Evolutionary conservation across 2,329 filamentous ascomycete genomes (phyloP).

Genomic region (Xylariaceae sp.): DNA sequence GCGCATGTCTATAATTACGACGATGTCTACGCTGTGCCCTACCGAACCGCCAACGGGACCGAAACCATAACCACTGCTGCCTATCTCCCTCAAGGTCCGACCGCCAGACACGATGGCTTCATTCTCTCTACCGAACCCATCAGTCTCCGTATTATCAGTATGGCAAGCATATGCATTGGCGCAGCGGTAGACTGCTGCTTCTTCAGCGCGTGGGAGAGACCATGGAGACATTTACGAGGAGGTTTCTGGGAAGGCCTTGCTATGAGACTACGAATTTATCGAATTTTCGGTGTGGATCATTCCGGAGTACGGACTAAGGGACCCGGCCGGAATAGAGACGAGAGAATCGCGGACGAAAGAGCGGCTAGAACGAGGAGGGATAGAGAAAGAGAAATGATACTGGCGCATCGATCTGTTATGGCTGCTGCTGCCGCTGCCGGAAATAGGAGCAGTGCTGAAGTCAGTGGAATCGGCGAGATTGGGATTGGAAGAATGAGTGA

Average conservation of each 20-base stretch:
- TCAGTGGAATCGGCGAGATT: conserved; percentile 16
- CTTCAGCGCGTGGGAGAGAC: conserved; percentile 65
- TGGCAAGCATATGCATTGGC: conserved; percentile 58
- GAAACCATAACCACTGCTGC: background rate
- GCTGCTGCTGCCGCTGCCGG: background rate
- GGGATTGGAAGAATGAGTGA: conserved; percentile 11
- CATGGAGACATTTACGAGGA: conserved; percentile 55
- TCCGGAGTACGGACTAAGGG: background rate
- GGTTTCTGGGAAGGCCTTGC: conserved; percentile 32
- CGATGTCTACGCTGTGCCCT: conserved; percentile 15
- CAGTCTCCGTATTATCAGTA: conserved; percentile 48
- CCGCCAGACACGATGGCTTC: background rate
- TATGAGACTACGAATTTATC: conserved; percentile 20
- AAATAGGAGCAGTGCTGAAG: conserved; percentile 34
- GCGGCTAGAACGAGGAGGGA: conserved; percentile 8
- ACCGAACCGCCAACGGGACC: background rate
- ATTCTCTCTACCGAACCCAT: conserved; percentile 41
- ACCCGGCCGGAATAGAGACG: conserved; percentile 12
- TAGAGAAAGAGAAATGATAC: conserved; percentile 47
- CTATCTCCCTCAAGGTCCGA: background rate
- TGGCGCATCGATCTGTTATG: conserved; percentile 36
- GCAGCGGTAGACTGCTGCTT: conserved; percentile 63
- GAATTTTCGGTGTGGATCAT: conserved; percentile 36
- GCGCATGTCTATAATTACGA: conserved; percentile 57
- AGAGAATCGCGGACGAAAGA: conserved; percentile 45